Evolutionary conservation across 2,329 filamentous ascomycete species (phyloP), one percentile per base, ranked within the genome.

Genomic region (Berkeleyomyces basicola): DNA sequence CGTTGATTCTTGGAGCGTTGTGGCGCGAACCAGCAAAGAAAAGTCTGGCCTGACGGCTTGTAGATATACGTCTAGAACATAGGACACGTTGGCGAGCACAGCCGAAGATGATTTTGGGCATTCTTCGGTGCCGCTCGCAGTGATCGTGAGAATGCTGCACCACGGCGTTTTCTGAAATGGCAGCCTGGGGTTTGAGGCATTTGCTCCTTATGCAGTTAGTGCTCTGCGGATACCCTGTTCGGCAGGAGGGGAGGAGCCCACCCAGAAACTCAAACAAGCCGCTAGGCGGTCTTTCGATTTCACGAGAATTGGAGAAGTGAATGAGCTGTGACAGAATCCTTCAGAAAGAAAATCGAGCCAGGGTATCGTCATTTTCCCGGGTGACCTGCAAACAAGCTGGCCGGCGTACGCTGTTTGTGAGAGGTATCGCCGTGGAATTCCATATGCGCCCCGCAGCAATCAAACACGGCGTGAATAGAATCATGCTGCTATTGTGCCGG

Each of bases 321-420:
- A 53, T 53, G 49, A 53, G 49, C 49, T 33, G 49, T 53, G 49
- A 33, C 49, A 53, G 49, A 53, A 53, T 53, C 49, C 49, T 53
- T 53, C 37, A 33, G 5, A 53, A 37, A 36, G 49, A 53, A 53
- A 53, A 36, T 3, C 49, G 37, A 53, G 49, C n/a, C 7, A 7
- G 14, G 7, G 2, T 51, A 31, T 36, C 47, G 31, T 36, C 47
- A 10, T 43, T 43, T 14, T 43, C n/a, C 4, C n/a, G 4, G 49
- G 1, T 53, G 49, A 36, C 10, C n/a, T 37, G 49, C 14, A 14
- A 23, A 23, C 23, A 23, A 23, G 23, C 23, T 23, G 23, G 23
- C 2, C 2, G 23, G 23, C 23, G 23, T 23, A 2, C 2, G 23
- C 23, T 11, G 49, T 36, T 7, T 53, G 10, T 37, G 33, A 37